Conservation (phyloP, 2,329 filamentous ascomycete genomes). For the Ophiostoma sp. region DNA sequence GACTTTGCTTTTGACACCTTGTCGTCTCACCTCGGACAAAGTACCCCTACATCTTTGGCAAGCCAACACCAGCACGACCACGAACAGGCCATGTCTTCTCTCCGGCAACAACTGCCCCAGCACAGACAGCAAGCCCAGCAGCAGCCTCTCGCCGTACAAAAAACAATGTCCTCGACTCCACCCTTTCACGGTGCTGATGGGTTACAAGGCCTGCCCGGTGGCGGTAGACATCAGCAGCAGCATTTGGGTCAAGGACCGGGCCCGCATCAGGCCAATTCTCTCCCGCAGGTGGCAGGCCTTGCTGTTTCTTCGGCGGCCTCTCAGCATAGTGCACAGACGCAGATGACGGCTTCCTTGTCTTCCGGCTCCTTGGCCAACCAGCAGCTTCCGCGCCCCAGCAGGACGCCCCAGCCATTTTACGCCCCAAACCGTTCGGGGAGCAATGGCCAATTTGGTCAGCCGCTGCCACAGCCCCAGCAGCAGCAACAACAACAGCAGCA, state of each 20-base stretch:
- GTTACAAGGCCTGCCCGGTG: slow-evolving; percentile 19
- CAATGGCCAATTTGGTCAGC: slow-evolving; percentile 18
- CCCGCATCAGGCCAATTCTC: slow-evolving; percentile 25
- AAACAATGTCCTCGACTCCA: slow-evolving; percentile 21
- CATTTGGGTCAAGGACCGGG: slow-evolving; percentile 10
- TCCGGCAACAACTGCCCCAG: slow-evolving; percentile 17
- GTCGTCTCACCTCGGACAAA: slow-evolving; percentile 24
- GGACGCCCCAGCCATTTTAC: slow-evolving; percentile 21
- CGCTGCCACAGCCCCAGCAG: slow-evolving; percentile 23
- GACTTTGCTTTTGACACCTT: slow-evolving; percentile 25
- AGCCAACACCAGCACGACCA: slow-evolving; percentile 25
- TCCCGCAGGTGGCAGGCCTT: slow-evolving; percentile 25
- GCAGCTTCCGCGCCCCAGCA: slow-evolving; percentile 25
- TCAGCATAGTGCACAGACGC: slow-evolving; percentile 26
- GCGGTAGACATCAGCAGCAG: slow-evolving; percentile 20
- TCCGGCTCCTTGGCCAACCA: slow-evolving; percentile 26
- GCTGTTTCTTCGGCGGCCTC: slow-evolving; percentile 25
- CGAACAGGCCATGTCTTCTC: slow-evolving; percentile 22
- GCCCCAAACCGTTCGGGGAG: slow-evolving; percentile 9
- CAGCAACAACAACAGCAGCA: slow-evolving; percentile 23
- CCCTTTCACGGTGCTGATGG: slow-evolving; percentile 23
- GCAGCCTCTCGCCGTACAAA: slow-evolving; percentile 23
- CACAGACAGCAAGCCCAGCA: slow-evolving; percentile 20
- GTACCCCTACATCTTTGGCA: slow-evolving; percentile 22
- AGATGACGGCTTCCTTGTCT: slow-evolving; percentile 23